Percentiles rank a stretch among this genome's conserved stretches.
phyloP scores from a whole-genome alignment of 345 rosid species.

The Aquilaria yunnanensis region DNA sequence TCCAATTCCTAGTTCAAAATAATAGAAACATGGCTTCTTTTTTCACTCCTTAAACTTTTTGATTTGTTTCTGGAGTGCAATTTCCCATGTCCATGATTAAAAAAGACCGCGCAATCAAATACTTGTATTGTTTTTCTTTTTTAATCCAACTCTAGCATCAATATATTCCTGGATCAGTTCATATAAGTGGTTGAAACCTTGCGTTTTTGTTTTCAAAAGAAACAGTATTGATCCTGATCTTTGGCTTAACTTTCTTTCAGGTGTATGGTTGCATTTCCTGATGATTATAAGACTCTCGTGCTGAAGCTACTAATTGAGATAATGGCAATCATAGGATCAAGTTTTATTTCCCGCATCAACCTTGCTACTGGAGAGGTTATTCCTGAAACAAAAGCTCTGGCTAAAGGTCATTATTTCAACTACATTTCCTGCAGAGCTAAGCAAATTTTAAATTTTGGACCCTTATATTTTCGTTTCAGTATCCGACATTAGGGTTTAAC shows the following conservation, averaged over 20 bases:
- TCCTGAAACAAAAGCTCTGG: slow-evolving; percentile 89
- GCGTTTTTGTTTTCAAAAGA: neutral
- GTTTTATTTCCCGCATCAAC: slow-evolving; percentile 79
- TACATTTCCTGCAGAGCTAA: too few species aligned
- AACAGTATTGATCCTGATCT: slow-evolving; percentile 1
- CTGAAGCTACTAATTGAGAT: slow-evolving; percentile 82
- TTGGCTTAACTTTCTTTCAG: slow-evolving; percentile 29
- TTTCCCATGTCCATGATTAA: slow-evolving; percentile 5
- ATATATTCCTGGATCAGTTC: too few species aligned
- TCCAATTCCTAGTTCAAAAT: slow-evolving; percentile 6
- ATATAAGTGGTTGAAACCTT: neutral
- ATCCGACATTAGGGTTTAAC: too few species aligned
- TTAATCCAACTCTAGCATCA: neutral
- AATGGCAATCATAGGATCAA: slow-evolving; percentile 67
- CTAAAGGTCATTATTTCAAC: slow-evolving; percentile 50
- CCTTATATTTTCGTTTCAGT: too few species aligned
- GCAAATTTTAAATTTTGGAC: too few species aligned
- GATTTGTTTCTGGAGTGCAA: neutral
- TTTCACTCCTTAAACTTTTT: slow-evolving; percentile 5
- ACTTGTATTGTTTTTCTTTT: neutral
- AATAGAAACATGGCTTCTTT: neutral
- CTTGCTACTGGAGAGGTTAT: slow-evolving; percentile 83
- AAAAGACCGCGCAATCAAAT: neutral
- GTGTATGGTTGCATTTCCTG: slow-evolving; percentile 96
- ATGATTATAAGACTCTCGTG: slow-evolving; percentile 69